Percentiles rank a stretch among this genome's conserved stretches.
Evolutionary conservation across 805 yeast species (phyloP).

Genomic region (Scheffersomyces spartinae): DNA sequence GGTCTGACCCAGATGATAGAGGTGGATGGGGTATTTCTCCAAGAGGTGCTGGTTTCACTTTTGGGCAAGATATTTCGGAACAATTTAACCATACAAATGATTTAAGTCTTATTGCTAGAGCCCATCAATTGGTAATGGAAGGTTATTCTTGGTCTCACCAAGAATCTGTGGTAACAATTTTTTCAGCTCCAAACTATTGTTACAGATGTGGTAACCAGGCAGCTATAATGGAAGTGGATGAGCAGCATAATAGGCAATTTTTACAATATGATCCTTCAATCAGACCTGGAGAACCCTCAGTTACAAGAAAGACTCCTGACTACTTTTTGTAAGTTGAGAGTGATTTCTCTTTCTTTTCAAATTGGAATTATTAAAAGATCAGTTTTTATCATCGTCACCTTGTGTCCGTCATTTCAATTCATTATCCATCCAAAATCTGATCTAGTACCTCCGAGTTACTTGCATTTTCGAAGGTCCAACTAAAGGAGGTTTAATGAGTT

Average conservation of each 20-base stretch:
- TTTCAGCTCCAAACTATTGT: slow-evolving; percentile 93
- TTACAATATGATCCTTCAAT: slow-evolving; percentile 94
- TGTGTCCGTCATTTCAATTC: no score
- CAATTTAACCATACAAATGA: slow-evolving; percentile 90
- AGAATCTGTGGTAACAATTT: slow-evolving; percentile 87
- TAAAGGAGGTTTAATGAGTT: no score
- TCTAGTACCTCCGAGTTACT: no score
- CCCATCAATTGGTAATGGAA: slow-evolving; percentile 97
- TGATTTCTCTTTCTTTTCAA: no score
- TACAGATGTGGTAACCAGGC: slow-evolving; percentile 98
- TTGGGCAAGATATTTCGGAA: slow-evolving; percentile 90
- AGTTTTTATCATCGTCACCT: no score
- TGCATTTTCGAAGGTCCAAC: no score
- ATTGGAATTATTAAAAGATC: no score
- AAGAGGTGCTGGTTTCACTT: slow-evolving; percentile 97
- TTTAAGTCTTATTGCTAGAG: slow-evolving; percentile 77
- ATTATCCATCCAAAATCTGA: no score
- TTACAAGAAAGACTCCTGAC: slow-evolving; percentile 93
- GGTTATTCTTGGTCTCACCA: slow-evolving; percentile 94
- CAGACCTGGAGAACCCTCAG: slow-evolving; percentile 97
- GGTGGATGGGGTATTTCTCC: slow-evolving; percentile 98
- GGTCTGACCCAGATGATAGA: slow-evolving; percentile 97
- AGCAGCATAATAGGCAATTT: slow-evolving; percentile 81
- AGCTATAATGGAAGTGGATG: slow-evolving; percentile 96
- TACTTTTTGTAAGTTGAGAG: slow-evolving; percentile 71